Evolutionary conservation across 1,284 basidiomycete species (phyloP).

Genomic region (Hortiboletus rubellus): DNA sequence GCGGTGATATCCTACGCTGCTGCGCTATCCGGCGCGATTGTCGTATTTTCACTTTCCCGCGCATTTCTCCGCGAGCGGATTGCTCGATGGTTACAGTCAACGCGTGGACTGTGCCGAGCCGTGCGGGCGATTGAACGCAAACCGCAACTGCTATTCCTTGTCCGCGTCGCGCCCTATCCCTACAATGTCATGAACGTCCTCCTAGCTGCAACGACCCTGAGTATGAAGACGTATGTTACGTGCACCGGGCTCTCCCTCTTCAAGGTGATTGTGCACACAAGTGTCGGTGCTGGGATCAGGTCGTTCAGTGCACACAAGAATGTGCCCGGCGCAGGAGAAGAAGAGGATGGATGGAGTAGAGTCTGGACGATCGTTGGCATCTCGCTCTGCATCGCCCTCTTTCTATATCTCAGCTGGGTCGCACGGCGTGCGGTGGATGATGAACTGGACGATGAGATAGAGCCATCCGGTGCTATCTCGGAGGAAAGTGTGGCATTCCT

Average conservation of each 20-base stretch:
- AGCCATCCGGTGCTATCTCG: conserved; percentile 37
- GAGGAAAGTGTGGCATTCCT: conserved; percentile 51
- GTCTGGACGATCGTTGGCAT: conserved; percentile 72
- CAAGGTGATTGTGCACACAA: conserved; percentile 86
- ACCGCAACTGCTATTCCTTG: conserved; percentile 81
- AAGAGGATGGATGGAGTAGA: conserved; percentile 47
- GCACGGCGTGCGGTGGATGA: conserved; percentile 81
- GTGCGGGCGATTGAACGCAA: conserved; percentile 86
- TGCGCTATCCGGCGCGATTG: conserved; percentile 77
- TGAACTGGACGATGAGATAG: conserved; percentile 60
- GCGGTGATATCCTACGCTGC: conserved; percentile 81
- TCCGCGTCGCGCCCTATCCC: conserved; percentile 81
- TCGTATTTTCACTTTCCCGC: conserved; percentile 77
- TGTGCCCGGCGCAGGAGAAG: conserved; percentile 31
- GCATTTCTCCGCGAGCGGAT: conserved; percentile 69
- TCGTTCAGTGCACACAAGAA: conserved; percentile 65
- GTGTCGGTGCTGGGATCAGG: conserved; percentile 78
- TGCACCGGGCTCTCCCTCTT: conserved; percentile 83
- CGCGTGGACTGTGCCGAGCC: conserved; percentile 66
- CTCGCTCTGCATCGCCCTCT: conserved; percentile 69
- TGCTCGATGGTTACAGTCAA: conserved; percentile 67
- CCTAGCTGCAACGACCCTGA: conserved; percentile 83
- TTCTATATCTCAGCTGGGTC: conserved; percentile 77
- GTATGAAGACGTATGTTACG: conserved; percentile 71
- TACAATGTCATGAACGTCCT: conserved; percentile 92